Base-by-base conservation (phyloP, 106 monocot species). In the Gastrodia elata region DNA sequence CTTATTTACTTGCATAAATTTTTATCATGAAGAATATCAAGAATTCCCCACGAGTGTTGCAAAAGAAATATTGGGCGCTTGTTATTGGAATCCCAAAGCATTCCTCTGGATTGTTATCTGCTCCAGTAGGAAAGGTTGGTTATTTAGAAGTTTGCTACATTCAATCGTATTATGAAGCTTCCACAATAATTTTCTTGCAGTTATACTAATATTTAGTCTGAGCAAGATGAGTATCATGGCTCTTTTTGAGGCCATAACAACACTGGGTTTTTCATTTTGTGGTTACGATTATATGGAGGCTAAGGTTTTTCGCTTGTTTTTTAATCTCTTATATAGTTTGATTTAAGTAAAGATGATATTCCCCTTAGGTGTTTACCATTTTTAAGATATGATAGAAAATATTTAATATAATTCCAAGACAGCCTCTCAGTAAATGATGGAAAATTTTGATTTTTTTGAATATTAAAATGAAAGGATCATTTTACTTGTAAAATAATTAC, bases 1-100 rank as follows among this genome's bases (percentile, higher is more conserved):
- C 30, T 38, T 74, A 24, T 39, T 9, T 70, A 42, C 15, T 71
- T 75, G 20, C 20, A 43, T 46, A 41, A 73, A 38, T 65, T 68
- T 39, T 79, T 44, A 64, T 24, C 36, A 33, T 79, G 4, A 83
- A 84, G 83, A 73, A 75, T 67, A 39, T 80, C 4, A 80, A 78
- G 55, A 70, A 30, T 59, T 44, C 32, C 36, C 73, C 57, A 30
- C 82, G 81, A 71, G 76, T 82, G 43, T 77, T 93, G 49, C 91
- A 87, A 68, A 89, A 84, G 77, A 99, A 91, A 71, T 99, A 99
- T 39, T 85, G 93, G 88, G 93, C 98, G 38, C 80, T 99, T 38
- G 98, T 98, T 8, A 78, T 91, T 77, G 93, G 93, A 58, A 73
- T 64, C 37, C 98, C 98, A 39, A 88, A 39, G 70, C 77, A 55